Conservation (phyloP, 495 filamentous ascomycete species). For the Hypoxylon fragiforme region DNA sequence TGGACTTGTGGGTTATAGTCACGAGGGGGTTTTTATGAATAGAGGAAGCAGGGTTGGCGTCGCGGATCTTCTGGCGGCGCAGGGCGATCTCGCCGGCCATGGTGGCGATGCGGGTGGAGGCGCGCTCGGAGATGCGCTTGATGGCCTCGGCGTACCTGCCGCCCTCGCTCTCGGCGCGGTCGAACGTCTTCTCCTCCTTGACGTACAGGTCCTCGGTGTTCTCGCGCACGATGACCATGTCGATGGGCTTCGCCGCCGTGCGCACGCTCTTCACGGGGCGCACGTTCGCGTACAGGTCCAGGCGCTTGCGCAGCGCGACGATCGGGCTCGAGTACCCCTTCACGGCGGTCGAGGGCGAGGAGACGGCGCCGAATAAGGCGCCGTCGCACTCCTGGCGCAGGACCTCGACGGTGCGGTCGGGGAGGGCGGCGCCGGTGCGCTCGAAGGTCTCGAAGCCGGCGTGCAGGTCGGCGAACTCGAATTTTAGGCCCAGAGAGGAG, state of each 20-base stretch:
- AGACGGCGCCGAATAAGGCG: slow-evolving; percentile 94
- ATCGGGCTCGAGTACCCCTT: slow-evolving; percentile 97
- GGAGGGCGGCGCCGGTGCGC: slow-evolving; percentile 80
- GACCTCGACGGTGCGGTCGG: slow-evolving; percentile 83
- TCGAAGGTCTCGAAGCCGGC: slow-evolving; percentile 94
- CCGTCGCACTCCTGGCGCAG: slow-evolving; percentile 90
- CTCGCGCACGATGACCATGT: slow-evolving; percentile 97
- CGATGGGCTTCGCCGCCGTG: slow-evolving; percentile 67
- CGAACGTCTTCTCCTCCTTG: slow-evolving; percentile 87
- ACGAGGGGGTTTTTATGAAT: slow-evolving; percentile 75
- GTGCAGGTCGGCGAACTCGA: slow-evolving; percentile 88
- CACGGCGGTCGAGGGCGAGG: slow-evolving; percentile 84
- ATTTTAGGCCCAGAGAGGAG: slow-evolving; percentile 78
- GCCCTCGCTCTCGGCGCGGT: slow-evolving; percentile 58
- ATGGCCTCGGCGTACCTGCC: slow-evolving; percentile 95
- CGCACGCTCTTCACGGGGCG: slow-evolving; percentile 88
- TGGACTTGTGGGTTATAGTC: slow-evolving; percentile 98
- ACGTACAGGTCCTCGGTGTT: slow-evolving; percentile 99
- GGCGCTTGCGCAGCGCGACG: slow-evolving; percentile 91
- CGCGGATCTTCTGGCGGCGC: slow-evolving; percentile 78
- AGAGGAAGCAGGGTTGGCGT: slow-evolving; percentile 44
- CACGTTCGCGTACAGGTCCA: slow-evolving; percentile 96
- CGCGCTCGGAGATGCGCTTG: slow-evolving; percentile 89
- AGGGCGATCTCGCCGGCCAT: slow-evolving; percentile 96
- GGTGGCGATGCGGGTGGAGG: slow-evolving; percentile 78